Evolutionary conservation across 495 filamentous ascomycete genomes (phyloP).

Genomic region (Daldinia caldariorum): DNA sequence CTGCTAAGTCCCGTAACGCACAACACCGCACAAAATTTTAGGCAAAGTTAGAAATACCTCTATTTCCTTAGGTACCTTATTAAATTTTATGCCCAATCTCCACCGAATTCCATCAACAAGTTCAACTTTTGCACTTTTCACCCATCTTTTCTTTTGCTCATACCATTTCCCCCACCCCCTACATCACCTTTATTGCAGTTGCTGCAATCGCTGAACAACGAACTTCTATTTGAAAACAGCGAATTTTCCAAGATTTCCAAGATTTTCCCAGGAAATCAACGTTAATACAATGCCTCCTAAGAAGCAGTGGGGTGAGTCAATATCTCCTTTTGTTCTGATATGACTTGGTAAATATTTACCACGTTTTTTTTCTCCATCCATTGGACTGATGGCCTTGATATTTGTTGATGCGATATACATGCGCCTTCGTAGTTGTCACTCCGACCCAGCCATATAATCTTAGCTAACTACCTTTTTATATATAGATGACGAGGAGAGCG

Average conservation of each 20-base stretch:
- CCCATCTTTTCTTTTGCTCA: conserved; percentile 2
- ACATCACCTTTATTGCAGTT: conserved; percentile 15
- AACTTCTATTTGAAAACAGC: conserved; percentile 2
- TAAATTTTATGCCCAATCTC: conserved; percentile 41
- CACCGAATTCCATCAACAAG: conserved; percentile 9
- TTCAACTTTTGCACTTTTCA: conserved; percentile 6
- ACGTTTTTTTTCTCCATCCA: conserved; percentile 29
- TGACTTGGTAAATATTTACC: neutral
- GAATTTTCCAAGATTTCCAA: neutral
- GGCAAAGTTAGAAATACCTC: conserved; percentile 30
- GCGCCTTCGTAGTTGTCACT: conserved; percentile 10
- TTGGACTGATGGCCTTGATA: conserved; percentile 23
- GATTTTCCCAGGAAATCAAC: conserved; percentile 6
- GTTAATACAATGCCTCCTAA: conserved; percentile 41
- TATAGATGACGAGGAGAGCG: conserved; percentile 74
- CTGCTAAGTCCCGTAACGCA: conserved; percentile 26
- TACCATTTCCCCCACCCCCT: neutral
- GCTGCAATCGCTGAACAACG: neutral
- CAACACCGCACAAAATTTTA: conserved; percentile 37
- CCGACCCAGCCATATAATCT: neutral
- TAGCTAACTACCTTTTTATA: conserved; percentile 51
- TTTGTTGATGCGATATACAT: conserved; percentile 39
- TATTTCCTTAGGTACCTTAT: conserved; percentile 4
- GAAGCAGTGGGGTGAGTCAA: conserved; percentile 52
- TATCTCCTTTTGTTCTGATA: conserved; percentile 15